phyloP scores from a whole-genome alignment of 257 asterid genomes.

The Penstemon eatonii region DNA sequence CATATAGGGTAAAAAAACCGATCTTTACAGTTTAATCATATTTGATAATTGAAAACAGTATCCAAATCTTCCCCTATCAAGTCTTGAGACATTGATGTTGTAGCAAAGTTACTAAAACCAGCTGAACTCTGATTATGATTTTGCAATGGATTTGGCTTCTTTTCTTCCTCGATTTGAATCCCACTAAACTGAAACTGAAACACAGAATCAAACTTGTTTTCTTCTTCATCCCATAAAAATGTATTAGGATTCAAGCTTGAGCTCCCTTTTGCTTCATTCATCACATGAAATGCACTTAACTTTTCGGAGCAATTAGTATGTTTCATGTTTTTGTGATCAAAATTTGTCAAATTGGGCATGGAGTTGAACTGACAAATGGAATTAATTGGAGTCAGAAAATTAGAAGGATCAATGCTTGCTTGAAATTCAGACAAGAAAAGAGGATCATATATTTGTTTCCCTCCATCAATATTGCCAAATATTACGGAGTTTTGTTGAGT shows the following conservation, averaged over 20 bases:
- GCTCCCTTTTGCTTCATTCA: slow-evolving; percentile 35
- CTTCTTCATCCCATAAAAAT: slow-evolving; percentile 52
- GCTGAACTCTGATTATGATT: slow-evolving; percentile 34
- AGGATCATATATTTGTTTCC: slow-evolving; percentile 49
- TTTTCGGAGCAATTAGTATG: not conserved
- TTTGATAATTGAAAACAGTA: slow-evolving; percentile 16
- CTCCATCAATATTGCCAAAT: slow-evolving; percentile 1
- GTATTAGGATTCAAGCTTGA: slow-evolving; percentile 25
- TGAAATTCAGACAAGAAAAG: slow-evolving; percentile 51
- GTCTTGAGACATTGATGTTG: slow-evolving; percentile 41
- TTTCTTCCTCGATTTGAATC: slow-evolving; percentile 40
- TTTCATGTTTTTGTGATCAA: slow-evolving; percentile 37
- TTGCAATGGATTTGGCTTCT: slow-evolving; percentile 30
- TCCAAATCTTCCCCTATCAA: slow-evolving; percentile 36
- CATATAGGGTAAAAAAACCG: not conserved
- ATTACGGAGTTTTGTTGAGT: no score
- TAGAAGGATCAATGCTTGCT: slow-evolving; percentile 21
- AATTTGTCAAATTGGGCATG: slow-evolving; percentile 46
- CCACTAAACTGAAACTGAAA: slow-evolving; percentile 55
- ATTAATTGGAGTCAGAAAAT: slow-evolving; percentile 20
- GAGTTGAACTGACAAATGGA: slow-evolving; percentile 37
- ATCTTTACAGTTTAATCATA: slow-evolving; percentile 28
- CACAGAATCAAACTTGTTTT: slow-evolving; percentile 47
- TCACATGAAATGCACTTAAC: slow-evolving; percentile 18
- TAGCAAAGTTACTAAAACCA: slow-evolving; percentile 38